Percentiles rank a stretch among this genome's conserved stretches.
phyloP scores from a whole-genome alignment of 2,329 filamentous ascomycete genomes.

The Cladosporium velox region DNA sequence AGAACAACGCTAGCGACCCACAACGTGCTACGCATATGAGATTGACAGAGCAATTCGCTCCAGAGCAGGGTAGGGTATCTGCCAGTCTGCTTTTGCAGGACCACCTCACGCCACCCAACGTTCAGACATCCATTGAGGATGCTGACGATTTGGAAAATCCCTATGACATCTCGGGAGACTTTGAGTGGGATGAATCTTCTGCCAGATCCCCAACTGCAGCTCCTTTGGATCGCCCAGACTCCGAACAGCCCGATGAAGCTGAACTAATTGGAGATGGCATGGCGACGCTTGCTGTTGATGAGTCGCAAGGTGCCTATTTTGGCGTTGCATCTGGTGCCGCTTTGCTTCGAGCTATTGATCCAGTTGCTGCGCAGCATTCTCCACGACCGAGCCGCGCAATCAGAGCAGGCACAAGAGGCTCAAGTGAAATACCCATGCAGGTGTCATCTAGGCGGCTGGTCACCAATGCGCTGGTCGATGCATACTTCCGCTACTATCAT shows the following conservation, averaged over 20 bases:
- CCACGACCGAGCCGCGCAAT: constrained; percentile 24
- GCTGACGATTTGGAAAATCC: background rate
- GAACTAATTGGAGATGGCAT: constrained; percentile 32
- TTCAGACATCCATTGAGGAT: background rate
- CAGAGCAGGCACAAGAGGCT: background rate
- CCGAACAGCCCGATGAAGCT: constrained; percentile 33
- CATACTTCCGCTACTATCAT: constrained; percentile 52
- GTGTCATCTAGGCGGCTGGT: constrained; percentile 32
- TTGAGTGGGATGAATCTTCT: background rate
- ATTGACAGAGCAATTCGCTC: background rate
- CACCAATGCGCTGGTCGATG: constrained; percentile 33
- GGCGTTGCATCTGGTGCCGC: constrained; percentile 51
- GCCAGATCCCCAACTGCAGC: background rate
- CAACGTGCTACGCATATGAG: background rate
- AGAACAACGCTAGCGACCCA: background rate
- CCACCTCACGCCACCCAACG: background rate
- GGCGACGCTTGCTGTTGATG: constrained; percentile 38
- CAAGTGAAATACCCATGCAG: constrained; percentile 26
- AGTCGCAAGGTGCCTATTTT: constrained; percentile 46
- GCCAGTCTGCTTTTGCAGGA: background rate
- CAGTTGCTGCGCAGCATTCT: constrained; percentile 34
- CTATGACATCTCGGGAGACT: background rate
- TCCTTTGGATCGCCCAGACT: background rate
- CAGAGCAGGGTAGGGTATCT: background rate
- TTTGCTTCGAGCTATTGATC: constrained; percentile 34